These are phyloP conservation scores for Singerocomus rubriflavus DNA, from an alignment of 1,284 basidiomycete species.

Conservation along the genomic window DNA sequence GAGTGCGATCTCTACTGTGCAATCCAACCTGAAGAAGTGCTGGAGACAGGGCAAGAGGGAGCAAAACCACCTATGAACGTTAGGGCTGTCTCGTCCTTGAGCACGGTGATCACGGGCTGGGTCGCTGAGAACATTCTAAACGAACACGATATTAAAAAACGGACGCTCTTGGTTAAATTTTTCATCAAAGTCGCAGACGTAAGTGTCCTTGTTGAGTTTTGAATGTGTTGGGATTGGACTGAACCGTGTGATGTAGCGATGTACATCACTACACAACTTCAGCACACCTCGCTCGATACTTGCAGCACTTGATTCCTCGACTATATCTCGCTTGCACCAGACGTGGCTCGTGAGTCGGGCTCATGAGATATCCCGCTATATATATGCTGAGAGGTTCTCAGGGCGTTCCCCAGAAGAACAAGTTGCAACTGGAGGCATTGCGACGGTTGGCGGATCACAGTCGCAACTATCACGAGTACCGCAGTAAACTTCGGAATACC, in stretches of 20 bases:
- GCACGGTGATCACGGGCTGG: conserved; percentile 94
- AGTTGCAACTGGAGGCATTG: conserved; percentile 74
- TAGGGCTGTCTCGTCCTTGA: conserved; percentile 83
- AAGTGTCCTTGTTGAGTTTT: conserved; percentile 35
- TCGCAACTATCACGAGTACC: conserved; percentile 92
- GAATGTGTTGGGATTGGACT: conserved; percentile 23
- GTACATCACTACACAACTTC: conserved; percentile 83
- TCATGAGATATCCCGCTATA: neutral
- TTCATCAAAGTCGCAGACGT: conserved; percentile 96
- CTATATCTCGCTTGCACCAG: conserved; percentile 84
- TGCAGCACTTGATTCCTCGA: conserved; percentile 92
- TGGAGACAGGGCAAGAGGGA: conserved; percentile 76
- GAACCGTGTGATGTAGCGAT: conserved; percentile 57
- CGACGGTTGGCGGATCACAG: conserved; percentile 86
- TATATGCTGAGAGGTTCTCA: conserved; percentile 36
- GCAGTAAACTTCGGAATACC: conserved; percentile 76
- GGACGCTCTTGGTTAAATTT: conserved; percentile 85
- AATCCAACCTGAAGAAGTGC: conserved; percentile 85
- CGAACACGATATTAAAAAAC: conserved; percentile 87
- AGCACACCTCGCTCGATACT: conserved; percentile 91
- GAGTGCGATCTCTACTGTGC: conserved; percentile 85
- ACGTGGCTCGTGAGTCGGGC: conserved; percentile 78
- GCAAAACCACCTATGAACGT: conserved; percentile 65
- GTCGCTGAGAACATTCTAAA: conserved; percentile 90
- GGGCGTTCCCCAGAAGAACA: conserved; percentile 85